Percentiles rank a stretch among this genome's conserved stretches.
Conservation (phyloP, 2,329 filamentous ascomycete genomes). For the Hypoxylon rubiginosum region DNA sequence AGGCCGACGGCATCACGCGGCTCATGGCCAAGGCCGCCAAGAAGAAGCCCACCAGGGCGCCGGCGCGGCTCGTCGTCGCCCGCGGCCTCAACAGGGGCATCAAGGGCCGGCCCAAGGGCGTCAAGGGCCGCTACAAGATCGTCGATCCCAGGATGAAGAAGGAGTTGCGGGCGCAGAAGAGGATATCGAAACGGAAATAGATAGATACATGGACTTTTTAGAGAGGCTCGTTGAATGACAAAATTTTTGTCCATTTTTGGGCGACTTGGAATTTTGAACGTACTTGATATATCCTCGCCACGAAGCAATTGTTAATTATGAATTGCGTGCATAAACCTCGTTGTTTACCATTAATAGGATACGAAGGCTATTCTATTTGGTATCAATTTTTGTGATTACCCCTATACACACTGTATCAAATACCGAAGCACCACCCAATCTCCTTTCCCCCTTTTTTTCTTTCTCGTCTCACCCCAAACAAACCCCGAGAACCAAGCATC, state of each 20-base stretch:
- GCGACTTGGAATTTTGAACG: no score
- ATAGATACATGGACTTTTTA: not conserved
- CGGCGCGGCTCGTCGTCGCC: slow-evolving; percentile 91
- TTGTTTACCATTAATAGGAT: slow-evolving; percentile 38
- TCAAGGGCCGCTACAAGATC: slow-evolving; percentile 98
- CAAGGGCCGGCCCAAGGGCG: slow-evolving; percentile 86
- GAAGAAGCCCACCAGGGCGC: slow-evolving; percentile 83
- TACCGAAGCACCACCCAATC: not conserved
- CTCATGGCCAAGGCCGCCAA: slow-evolving; percentile 85
- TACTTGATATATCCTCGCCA: no score
- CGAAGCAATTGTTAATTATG: no score
- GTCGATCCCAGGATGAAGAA: slow-evolving; percentile 97
- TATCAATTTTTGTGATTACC: slow-evolving; percentile 7
- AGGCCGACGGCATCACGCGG: slow-evolving; percentile 85
- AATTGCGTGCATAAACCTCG: not conserved
- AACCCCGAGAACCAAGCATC: slow-evolving; percentile 2
- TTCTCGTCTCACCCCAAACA: not conserved
- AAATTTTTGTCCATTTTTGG: no score
- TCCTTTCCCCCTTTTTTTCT: no score
- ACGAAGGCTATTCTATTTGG: slow-evolving; percentile 12
- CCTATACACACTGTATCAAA: not conserved
- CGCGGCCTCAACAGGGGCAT: slow-evolving; percentile 86
- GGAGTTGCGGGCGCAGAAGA: slow-evolving; percentile 90
- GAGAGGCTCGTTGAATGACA: not conserved
- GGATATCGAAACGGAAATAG: slow-evolving; percentile 78